Percentiles rank a stretch among this genome's conserved stretches.
phyloP scores from a whole-genome alignment of 2,329 filamentous ascomycete species.

The Scedosporium dehoogii region DNA sequence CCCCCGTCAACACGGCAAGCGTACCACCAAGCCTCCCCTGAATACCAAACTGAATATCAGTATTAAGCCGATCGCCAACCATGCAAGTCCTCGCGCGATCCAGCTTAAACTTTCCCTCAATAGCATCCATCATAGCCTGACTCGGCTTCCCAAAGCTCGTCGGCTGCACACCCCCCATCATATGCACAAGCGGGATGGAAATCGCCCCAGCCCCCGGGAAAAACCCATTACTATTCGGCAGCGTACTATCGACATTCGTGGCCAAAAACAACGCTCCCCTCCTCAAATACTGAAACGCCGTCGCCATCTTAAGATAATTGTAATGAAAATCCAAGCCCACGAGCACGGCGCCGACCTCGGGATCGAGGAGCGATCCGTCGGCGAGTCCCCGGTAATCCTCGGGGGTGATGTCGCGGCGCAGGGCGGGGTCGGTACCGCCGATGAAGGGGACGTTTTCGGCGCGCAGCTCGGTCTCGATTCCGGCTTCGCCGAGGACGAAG shows the following conservation, averaged over 20 bases:
- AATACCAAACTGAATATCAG: constrained; percentile 91
- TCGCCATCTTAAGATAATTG: constrained; percentile 85
- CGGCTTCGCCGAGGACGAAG: constrained; percentile 82
- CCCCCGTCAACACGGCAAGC: constrained; percentile 81
- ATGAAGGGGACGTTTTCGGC: constrained; percentile 71
- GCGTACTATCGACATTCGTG: constrained; percentile 85
- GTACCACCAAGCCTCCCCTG: constrained; percentile 87
- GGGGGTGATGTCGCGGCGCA: constrained; percentile 67
- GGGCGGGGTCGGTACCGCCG: constrained; percentile 74
- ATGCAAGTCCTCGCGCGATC: constrained; percentile 82
- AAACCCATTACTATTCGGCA: constrained; percentile 70
- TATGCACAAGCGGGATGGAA: constrained; percentile 66
- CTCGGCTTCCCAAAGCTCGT: constrained; percentile 85
- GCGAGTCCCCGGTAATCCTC: constrained; percentile 75
- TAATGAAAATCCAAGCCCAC: constrained; percentile 88
- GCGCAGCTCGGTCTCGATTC: constrained; percentile 80
- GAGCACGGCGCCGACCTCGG: constrained; percentile 81
- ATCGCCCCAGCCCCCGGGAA: constrained; percentile 89
- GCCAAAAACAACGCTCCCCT: constrained; percentile 79
- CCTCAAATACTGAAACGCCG: constrained; percentile 77
- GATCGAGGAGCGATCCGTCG: constrained; percentile 66
- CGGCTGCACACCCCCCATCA: constrained; percentile 54
- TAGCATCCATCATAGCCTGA: constrained; percentile 98
- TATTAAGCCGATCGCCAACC: constrained; percentile 89
- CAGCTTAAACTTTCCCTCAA: constrained; percentile 91